Evolutionary conservation across 257 asterid species (phyloP), one percentile per base, ranked within the genome.

Genomic region (Nicotiana noctiflora): DNA sequence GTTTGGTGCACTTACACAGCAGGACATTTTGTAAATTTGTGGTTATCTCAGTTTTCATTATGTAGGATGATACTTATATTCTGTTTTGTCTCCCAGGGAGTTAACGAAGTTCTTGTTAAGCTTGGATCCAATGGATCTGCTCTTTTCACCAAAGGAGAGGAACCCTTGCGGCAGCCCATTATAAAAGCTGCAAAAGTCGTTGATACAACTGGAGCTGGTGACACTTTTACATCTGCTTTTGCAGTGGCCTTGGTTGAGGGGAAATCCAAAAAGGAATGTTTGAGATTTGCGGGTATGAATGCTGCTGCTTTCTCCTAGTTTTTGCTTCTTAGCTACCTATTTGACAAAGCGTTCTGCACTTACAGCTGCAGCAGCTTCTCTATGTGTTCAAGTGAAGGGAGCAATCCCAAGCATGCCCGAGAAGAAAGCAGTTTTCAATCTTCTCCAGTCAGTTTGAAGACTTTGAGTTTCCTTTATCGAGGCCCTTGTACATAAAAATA

Each of bases 381-480:
- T 95, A 18, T 95, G 99, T 86, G 91, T 95, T 84, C 98, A 94
- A 89, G 98, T 95, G 81, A 93, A 95, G 89, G 99, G 98, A 44
- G 97, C 98, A 83, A 95, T 95, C 85, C 98, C 97, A 25, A 95
- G 98, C 91, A 93, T 93, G 98, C 99, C 99, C 1, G 92, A 90
- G 31, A 84, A 98, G 75, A 84, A 76, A 66, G 88, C 95, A 44
- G 98, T 95, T 67, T 57, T 92, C 79, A 86, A 86, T 83, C 97
- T 95, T 82, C 94, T 93, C 55, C 89, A 91, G 83, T 82, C 89
- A 57, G 76, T 67, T 82, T 92, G 92, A 93, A 81, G 88, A 82
- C 46, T 63, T 51, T 18, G 23, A 27, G 37, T 64, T 80, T 18
- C 8, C 70, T 25, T 70, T 34, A 6, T 74, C 2, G 9, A 49